phyloP scores from a whole-genome alignment of 305 asterid species.

The Solanum hybrid region DNA sequence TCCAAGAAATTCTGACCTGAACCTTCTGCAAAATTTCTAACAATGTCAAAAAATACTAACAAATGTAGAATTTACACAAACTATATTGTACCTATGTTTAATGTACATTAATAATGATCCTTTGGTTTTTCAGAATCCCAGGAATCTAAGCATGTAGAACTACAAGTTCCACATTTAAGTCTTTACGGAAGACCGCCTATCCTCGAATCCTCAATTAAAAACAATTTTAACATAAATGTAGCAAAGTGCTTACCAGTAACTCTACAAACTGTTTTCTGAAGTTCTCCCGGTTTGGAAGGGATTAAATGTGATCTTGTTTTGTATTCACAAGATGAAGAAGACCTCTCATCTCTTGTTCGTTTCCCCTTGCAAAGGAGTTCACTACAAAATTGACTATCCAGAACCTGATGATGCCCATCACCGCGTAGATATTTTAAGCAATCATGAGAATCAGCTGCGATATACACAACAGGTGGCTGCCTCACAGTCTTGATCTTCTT shows the following conservation, averaged over 20 bases:
- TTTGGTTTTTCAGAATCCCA: not conserved
- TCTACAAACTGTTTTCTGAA: not conserved
- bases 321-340: not conserved
- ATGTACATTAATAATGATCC: not conserved
- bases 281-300: not conserved
- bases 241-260: slow-evolving; percentile 13
- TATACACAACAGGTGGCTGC: slow-evolving; percentile 16
- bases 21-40: slow-evolving; percentile 47
- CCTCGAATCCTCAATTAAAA: not conserved
- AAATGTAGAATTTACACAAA: not conserved
- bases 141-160: not conserved
- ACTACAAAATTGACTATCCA: slow-evolving; percentile 13
- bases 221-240: not conserved
- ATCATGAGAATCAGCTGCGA: slow-evolving; percentile 23
- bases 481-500: slow-evolving; percentile 20
- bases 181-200: not conserved
- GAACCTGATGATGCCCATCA: slow-evolving; percentile 15
- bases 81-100: not conserved
- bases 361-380: slow-evolving; percentile 15
- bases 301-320: slow-evolving; percentile 8
- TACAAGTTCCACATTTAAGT: not conserved
- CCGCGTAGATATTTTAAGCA: not conserved
- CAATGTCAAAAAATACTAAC: not conserved
- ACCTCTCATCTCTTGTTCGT: slow-evolving; percentile 15
- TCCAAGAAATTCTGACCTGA: slow-evolving; percentile 63